Base-by-base conservation (phyloP, 2,329 filamentous ascomycete genomes). In the Paracoccidioides lutzii region DNA sequence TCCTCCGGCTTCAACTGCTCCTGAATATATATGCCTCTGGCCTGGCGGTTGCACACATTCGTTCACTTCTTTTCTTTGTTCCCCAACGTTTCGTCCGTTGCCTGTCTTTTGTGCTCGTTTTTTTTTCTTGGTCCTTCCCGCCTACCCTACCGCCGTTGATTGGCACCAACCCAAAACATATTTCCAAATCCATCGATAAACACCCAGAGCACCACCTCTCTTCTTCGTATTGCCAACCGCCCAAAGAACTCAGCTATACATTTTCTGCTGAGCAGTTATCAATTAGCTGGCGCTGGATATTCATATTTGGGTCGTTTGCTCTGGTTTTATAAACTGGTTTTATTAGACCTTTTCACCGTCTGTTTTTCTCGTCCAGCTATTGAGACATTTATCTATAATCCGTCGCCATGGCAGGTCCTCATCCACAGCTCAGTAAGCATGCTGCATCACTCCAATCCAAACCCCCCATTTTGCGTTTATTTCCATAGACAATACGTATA, bases 151-250 rank as follows among this genome's bases (percentile, higher is more conserved):
- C 50, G 50, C 56, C 53, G 28, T 50, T 57, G 49, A 53, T 53
- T 55, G 32, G 48, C 41, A 37, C 42, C 12, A 57, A 58, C 59
- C 59, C 61, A 59, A 59, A 58, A 59, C 62, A 60, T 59, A 59
- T 57, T 56, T 53, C 53, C 57, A 55, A 49, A 57, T 60, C 6
- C n/a, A 32, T 14, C 46, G 10, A 10, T n/a, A 30, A 49, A 22
- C 46, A 14, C 15, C 52, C 59, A 59, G 57, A 57, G 49, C 5
- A 40, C 55, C 53, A 40, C 55, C 54, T 56, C 53, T 41, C 22
- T 22, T 22, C 1, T 22, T 22, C 2, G 22, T 22, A 22, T 22
- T 22, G 22, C 22, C 22, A n/a, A 41, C 15, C 43, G n/a, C 10
- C 40, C 40, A 41, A 41, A 8, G 2, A 33, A 5, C 4, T 10